Evolutionary conservation across 495 filamentous ascomycete genomes (phyloP).

Genomic region (Xylaria sp.): DNA sequence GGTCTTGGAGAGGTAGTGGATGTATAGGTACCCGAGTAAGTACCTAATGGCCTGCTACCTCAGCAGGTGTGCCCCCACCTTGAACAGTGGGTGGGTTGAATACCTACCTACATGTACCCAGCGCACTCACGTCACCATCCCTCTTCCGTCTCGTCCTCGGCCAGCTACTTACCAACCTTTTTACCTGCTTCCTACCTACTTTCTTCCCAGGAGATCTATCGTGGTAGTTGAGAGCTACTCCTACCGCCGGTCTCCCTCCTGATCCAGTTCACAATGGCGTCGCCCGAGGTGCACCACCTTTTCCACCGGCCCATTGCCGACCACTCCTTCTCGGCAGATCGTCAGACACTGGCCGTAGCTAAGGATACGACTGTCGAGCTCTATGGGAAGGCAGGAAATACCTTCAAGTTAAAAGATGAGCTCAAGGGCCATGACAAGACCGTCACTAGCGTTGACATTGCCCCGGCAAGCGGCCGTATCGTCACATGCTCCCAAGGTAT

Average conservation of each 20-base stretch:
- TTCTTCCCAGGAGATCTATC: constrained; percentile 21
- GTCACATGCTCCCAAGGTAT: constrained; percentile 96
- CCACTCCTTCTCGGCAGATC: constrained; percentile 96
- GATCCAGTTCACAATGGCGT: constrained; percentile 64
- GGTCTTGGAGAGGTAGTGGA: too few relatives aligned
- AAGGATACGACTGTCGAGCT: constrained; percentile 92
- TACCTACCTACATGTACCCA: too few relatives aligned
- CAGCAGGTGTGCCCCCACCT: background rate
- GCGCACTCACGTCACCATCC: constrained; percentile 4
- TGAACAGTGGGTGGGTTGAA: background rate
- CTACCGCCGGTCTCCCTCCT: constrained; percentile 64
- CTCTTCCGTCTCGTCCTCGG: background rate
- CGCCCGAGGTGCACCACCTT: constrained; percentile 92
- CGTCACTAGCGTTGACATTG: constrained; percentile 95
- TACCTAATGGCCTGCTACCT: background rate
- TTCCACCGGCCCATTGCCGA: constrained; percentile 97
- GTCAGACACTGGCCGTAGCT: constrained; percentile 85
- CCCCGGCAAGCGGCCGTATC: constrained; percentile 85
- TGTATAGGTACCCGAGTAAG: too few relatives aligned
- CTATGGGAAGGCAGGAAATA: constrained; percentile 74
- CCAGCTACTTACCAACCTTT: too few relatives aligned
- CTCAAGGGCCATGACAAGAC: constrained; percentile 96
- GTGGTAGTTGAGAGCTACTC: constrained; percentile 99
- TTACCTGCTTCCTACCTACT: constrained; percentile 11
- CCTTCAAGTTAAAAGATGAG: constrained; percentile 87